A percentile compares a stretch with the other conserved stretches of the same genome.
These are phyloP conservation scores for Adiantum capillusveneris DNA, from an alignment of 75 land plant species.

Conservation along the genomic window DNA sequence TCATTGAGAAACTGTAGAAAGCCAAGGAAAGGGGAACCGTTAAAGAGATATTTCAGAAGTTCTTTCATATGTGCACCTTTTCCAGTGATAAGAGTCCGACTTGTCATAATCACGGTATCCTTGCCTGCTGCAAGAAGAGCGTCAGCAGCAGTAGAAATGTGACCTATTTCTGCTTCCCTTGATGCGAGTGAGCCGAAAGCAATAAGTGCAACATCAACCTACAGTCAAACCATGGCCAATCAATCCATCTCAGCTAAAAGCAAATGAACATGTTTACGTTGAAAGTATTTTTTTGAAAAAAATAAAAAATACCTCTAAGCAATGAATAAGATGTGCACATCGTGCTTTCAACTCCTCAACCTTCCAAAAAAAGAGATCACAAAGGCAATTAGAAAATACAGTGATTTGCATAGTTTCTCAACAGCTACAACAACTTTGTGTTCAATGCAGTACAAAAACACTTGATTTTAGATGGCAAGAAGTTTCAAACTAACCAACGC, in stretches of 20 bases:
- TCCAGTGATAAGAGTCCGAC: slow-evolving; percentile 87
- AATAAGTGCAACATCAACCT: slow-evolving; percentile 70
- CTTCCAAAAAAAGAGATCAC: no score
- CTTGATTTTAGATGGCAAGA: no score
- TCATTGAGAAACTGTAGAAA: no score
- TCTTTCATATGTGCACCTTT: no score
- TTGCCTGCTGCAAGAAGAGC: slow-evolving; percentile 46
- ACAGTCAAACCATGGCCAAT: neutral
- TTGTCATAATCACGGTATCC: slow-evolving; percentile 89
- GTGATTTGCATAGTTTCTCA: no score
- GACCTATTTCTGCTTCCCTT: slow-evolving; percentile 62
- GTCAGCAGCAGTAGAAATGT: slow-evolving; percentile 53
- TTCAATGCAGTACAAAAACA: no score
- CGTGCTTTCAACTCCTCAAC: slow-evolving; percentile 74
- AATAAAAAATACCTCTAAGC: slow-evolving; percentile 48
- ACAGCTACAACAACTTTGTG: no score
- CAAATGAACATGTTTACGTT: neutral
- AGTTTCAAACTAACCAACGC: no score
- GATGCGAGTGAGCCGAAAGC: slow-evolving; percentile 61
- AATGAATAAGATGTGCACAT: slow-evolving; percentile 39
- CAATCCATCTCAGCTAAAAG: neutral
- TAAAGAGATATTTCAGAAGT: neutral
- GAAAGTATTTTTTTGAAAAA: neutral
- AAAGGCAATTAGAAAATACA: no score
- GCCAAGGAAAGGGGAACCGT: neutral